phyloP scores from a whole-genome alignment of 768 basidiomycete genomes.

The Naganishia vaughanmartiniae region DNA sequence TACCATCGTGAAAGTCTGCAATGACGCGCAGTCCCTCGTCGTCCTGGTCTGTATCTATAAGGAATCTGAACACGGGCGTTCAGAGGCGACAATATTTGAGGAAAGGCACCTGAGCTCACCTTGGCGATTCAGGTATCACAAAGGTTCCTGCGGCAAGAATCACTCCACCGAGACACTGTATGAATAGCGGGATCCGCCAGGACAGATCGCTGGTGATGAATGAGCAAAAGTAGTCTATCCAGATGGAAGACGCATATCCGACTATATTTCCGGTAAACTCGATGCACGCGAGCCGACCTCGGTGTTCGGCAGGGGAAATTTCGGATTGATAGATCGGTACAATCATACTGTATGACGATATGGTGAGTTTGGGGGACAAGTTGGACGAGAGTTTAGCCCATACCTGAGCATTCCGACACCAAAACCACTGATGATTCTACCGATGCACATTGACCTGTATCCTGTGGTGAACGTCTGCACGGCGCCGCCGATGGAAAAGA shows the following conservation, averaged over 20 bases:
- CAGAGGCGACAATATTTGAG: not conserved
- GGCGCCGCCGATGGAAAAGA: conserved; percentile 82
- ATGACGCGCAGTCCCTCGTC: conserved; percentile 79
- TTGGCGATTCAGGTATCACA: conserved; percentile 83
- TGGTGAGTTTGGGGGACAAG: not conserved
- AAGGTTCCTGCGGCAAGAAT: conserved; percentile 77
- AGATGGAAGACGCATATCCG: conserved; percentile 71
- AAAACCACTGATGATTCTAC: conserved; percentile 77
- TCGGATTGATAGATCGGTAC: conserved; percentile 59
- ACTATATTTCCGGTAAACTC: conserved; percentile 91
- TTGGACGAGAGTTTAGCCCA: conserved; percentile 48
- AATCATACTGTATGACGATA: conserved; percentile 66
- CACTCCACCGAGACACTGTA: conserved; percentile 81
- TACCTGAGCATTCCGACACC: conserved; percentile 87
- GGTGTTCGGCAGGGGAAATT: conserved; percentile 88
- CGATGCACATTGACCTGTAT: conserved; percentile 75
- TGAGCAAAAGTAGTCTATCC: conserved; percentile 91
- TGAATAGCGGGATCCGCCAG: conserved; percentile 86
- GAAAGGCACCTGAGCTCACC: conserved; percentile 55
- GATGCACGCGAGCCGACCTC: conserved; percentile 88
- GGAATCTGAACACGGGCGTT: conserved; percentile 68
- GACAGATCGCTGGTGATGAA: conserved; percentile 78
- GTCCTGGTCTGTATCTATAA: conserved; percentile 82
- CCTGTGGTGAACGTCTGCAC: conserved; percentile 77
- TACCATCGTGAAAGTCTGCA: conserved; percentile 81